phyloP scores from a whole-genome alignment of 352 stramenopile genomes.

The Globisporangium splendens region DNA sequence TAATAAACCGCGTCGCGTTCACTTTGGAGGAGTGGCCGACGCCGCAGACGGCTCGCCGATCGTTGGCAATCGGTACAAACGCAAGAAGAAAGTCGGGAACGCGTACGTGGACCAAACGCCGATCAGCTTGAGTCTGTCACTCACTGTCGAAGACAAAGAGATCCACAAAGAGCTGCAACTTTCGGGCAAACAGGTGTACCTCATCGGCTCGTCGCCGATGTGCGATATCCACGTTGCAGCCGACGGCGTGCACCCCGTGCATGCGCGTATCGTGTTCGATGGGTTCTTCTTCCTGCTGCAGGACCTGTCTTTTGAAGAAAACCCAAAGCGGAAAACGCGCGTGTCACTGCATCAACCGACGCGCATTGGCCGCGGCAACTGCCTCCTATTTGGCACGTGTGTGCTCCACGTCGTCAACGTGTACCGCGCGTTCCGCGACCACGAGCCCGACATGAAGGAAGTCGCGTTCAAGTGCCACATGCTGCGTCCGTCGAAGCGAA shows the following conservation, averaged over 20 bases:
- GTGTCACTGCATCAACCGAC: conserved; percentile 44
- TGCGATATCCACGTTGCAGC: conserved; percentile 53
- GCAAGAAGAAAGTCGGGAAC: conserved; percentile 19
- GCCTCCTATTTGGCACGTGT: conserved; percentile 54
- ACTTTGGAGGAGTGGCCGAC: conserved; percentile 23
- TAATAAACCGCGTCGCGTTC: conserved; percentile 14
- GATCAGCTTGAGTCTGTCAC: conserved; percentile 8
- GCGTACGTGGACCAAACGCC: conserved; percentile 13
- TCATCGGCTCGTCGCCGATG: conserved; percentile 50
- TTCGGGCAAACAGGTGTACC: conserved; percentile 25
- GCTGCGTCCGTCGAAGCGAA: conserved; percentile 59
- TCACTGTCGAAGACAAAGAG: conserved; percentile 13
- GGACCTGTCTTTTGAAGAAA: conserved; percentile 67
- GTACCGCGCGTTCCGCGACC: conserved; percentile 43
- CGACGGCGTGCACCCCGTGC: conserved; percentile 43
- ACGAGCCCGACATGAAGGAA: conserved; percentile 61
- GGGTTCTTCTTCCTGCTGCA: conserved; percentile 64
- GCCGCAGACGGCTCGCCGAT: conserved; percentile 29
- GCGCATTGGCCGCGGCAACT: conserved; percentile 52
- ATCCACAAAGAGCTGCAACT: conserved; percentile 22
- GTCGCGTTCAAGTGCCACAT: conserved; percentile 62
- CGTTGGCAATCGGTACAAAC: conserved; percentile 51
- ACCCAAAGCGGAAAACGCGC: conserved; percentile 47
- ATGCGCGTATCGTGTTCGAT: conserved; percentile 64
- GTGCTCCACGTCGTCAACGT: conserved; percentile 44